Evolutionary conservation across 768 basidiomycete species (phyloP).

Genomic region (Leucosporidium yakuticum): DNA sequence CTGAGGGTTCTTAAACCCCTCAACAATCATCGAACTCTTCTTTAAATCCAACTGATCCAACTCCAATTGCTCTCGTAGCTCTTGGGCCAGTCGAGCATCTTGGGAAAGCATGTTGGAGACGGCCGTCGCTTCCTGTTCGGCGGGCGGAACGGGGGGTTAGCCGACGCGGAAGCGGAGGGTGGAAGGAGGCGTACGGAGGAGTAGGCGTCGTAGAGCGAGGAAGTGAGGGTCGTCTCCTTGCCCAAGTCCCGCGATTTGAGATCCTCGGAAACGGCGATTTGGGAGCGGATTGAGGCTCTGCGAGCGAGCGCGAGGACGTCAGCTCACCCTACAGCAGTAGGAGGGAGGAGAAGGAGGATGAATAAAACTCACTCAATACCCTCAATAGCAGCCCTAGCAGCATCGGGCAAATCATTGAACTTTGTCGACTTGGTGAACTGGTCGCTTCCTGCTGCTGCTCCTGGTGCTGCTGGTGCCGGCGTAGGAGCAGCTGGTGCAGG

Average conservation of each 20-base stretch:
- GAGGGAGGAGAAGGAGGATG: background rate
- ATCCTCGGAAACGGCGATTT: slow-evolving; percentile 27
- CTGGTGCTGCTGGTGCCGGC: background rate
- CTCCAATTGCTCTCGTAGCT: background rate
- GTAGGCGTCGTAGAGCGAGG: slow-evolving; percentile 12
- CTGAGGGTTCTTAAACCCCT: slow-evolving; percentile 17
- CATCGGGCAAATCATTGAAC: slow-evolving; percentile 37
- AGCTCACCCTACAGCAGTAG: background rate
- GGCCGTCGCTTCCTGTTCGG: background rate
- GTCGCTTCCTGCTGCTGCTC: background rate
- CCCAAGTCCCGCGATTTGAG: slow-evolving; percentile 31
- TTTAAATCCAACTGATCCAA: background rate
- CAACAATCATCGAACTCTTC: background rate
- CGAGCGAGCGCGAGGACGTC: no score
- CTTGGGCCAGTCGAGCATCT: background rate
- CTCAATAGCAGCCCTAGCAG: slow-evolving; percentile 28
- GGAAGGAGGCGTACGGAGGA: background rate
- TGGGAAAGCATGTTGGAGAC: slow-evolving; percentile 1
- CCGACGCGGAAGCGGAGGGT: background rate
- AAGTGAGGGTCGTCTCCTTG: slow-evolving; percentile 24
- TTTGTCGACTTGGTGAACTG: slow-evolving; percentile 31
- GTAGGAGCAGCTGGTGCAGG: background rate
- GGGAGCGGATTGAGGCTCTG: slow-evolving; percentile 33
- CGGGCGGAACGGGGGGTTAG: no score
- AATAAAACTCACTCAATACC: slow-evolving; percentile 34